These are phyloP conservation scores for Psilocybe sp. DNA, from an alignment of 768 basidiomycete genomes.

Conservation along the genomic window DNA sequence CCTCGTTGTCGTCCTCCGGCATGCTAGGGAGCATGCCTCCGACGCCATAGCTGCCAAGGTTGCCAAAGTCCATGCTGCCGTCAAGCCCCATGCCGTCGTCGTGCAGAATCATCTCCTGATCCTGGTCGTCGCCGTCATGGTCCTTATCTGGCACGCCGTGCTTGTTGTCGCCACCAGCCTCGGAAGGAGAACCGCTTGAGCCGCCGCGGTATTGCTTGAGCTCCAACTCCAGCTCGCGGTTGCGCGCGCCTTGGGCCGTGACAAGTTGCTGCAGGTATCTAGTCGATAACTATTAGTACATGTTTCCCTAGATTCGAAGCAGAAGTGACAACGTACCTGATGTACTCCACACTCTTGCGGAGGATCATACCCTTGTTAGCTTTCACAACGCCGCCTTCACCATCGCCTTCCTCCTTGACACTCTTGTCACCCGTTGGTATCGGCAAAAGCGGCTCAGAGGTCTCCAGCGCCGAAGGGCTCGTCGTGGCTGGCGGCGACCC, in stretches of 20 bases:
- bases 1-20: slow-evolving; percentile 27
- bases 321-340: slow-evolving; percentile 32
- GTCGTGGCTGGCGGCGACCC: not conserved
- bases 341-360: slow-evolving; percentile 77
- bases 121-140: slow-evolving; percentile 9
- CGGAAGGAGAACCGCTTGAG: slow-evolving; percentile 6
- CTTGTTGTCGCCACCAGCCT: slow-evolving; percentile 3
- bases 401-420: slow-evolving; percentile 7
- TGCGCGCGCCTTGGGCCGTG: slow-evolving; percentile 71
- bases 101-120: slow-evolving; percentile 22
- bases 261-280: slow-evolving; percentile 88
- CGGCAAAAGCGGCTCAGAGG: slow-evolving; percentile 11
- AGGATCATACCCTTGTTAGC: slow-evolving; percentile 96
- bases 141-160: slow-evolving; percentile 2
- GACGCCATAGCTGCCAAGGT: slow-evolving; percentile 1
- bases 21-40: slow-evolving; percentile 26
- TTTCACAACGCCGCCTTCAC: slow-evolving; percentile 57
- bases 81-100: slow-evolving; percentile 10
- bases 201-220: slow-evolving; percentile 42
- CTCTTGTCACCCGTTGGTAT: slow-evolving; percentile 1
- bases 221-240: slow-evolving; percentile 76
- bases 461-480: slow-evolving; percentile 7
- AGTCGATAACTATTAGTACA: not conserved
- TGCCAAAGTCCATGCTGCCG: slow-evolving; percentile 3
- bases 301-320: not conserved